phyloP scores from a whole-genome alignment of 768 basidiomycete genomes.

The Leucocoprinus sp. region DNA sequence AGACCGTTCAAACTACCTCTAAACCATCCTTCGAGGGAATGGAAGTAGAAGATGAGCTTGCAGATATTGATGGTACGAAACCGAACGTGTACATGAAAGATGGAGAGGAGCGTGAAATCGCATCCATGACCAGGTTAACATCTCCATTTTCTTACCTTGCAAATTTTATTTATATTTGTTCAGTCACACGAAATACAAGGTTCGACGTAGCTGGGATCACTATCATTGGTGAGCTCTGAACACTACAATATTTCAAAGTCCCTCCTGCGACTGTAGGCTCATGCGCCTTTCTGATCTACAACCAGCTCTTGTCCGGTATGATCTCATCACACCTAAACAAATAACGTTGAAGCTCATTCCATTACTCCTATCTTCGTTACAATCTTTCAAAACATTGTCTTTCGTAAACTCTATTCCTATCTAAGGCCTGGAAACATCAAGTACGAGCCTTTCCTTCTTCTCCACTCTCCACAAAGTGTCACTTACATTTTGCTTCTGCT shows the following conservation, averaged over 20 bases:
- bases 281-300: conserved; percentile 12
- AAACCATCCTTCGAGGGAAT: background rate
- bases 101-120: conserved; percentile 19
- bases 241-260: too few species aligned
- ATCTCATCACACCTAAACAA: too few species aligned
- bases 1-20: background rate
- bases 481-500: background rate
- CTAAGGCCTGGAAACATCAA: conserved; percentile 30
- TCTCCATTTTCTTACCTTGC: background rate
- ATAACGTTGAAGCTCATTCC: too few species aligned
- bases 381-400: background rate
- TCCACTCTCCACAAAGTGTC: background rate
- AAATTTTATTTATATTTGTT: background rate
- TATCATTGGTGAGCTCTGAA: conserved; percentile 25
- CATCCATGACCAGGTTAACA: conserved; percentile 22
- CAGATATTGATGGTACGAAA: conserved; percentile 31
- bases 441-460: conserved; percentile 11
- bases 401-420: too few species aligned
- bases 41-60: conserved; percentile 22
- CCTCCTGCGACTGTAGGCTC: background rate
- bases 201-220: conserved; percentile 34
- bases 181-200: conserved; percentile 22
- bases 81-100: conserved; percentile 31
- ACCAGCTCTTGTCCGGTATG: conserved; percentile 27
- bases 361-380: background rate